Base-by-base conservation (phyloP, 192 early-diverging fungal species). In the Backusella tarrabulga region DNA sequence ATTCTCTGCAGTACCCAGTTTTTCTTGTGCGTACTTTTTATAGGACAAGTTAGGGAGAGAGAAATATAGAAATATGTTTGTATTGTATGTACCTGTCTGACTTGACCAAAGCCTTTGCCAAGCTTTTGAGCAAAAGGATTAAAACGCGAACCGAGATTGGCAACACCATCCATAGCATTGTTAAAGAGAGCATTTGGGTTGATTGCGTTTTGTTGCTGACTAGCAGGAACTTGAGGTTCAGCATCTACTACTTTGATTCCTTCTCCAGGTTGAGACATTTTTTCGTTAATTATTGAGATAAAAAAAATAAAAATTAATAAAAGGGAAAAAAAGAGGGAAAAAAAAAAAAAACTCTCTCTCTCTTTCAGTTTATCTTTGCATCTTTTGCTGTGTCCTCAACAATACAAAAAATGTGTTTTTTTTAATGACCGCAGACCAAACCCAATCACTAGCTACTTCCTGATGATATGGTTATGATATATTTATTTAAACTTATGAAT, bases 11-110 rank as follows among this genome's bases (percentile, higher is more conserved):
- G 84, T 92, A 40, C 93, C 94, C 70, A 97, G 86, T 81, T 91
- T 91, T 80, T 99, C 98, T 75, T 92, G 90, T 29, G 97, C 97
- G 87, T 92, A 93, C 95, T 98, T 85, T 54, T 19, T 52, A 19
- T 21, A 50, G 32, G 32, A 3, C 32, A 32, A 32, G 32, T 32
- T 29, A 40, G 38, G 0, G 0, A 40, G 9, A 40, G 38, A 11
- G 38, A 19, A 23, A 21, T 40, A 32, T 32, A 3, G 32, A 32
- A 32, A 0, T 32, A 32, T 32, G 32, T 32, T 32, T 32, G 32
- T 32, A 32, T 32, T 32, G 32, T 32, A 32, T 32, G 15, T 86
- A 88, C 87, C 81, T 88, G 87, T 76, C 85, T 83, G 44, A 86
- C 87, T 76, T 88, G 87, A 63, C 85, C 85, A 67, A 88, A 73